Evolutionary conservation across 1,284 basidiomycete genomes (phyloP), one percentile per base, ranked within the genome.

Genomic region (Caloboletus inedulis): DNA sequence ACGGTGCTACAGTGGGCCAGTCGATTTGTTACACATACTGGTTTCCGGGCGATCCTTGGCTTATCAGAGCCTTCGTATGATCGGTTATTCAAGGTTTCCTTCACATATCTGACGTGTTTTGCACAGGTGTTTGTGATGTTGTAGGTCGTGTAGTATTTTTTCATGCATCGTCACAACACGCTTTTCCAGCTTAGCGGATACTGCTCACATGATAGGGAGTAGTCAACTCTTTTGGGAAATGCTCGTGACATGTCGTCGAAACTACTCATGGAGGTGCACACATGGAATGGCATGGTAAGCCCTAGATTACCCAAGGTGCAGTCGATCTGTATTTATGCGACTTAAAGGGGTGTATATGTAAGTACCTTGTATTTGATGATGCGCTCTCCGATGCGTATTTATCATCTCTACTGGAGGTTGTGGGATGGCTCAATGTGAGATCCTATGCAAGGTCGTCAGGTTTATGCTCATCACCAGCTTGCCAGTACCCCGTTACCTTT

Each of bases 1-100:
- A 62, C 3, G 60, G 59, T 18, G 29, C 14, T 0, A 49, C 50
- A n/a, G 19, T 60, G 13, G 47, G 49, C 12, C 59, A 61, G 27
- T 50, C 46, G 5, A 33, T 49, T 21, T 59, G 43, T 29, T 60
- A 60, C 21, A 6, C 5, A 3, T 18, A 5, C 30, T 59, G 43
- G 49, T 59, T 59, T 48, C 56, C 59, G n/a, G 8, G 51, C 0
- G 59, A 60, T 18, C 30, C 33, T 13, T 48, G 18, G 18, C 27
- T 10, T 16, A 31, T 42, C 0, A 59, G 56, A 16, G 25, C 18
- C 30, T 36, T 61, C 4, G 58, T 59, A 19, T 7, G 49, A n/a
- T n/a, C n/a, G n/a, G 6, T 3, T 4, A 21, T 21, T 21, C 9
- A 18, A 1, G 1, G 18, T 18, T 48, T 19, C 19, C 29, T 37